phyloP scores from a whole-genome alignment of 148 eudicot genomes.

The Fagopyrum esculentum region DNA sequence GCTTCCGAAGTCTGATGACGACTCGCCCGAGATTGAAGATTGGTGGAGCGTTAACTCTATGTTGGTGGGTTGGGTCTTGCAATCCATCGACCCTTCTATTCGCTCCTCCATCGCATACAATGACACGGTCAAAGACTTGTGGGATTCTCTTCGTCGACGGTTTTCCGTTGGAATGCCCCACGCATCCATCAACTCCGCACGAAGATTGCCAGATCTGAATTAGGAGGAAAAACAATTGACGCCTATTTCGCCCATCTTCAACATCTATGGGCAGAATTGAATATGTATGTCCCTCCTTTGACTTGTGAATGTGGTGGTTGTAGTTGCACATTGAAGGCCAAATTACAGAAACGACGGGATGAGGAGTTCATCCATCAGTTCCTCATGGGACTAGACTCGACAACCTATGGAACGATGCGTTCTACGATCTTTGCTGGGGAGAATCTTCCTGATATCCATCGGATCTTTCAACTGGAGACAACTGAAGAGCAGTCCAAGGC shows the following conservation, averaged over 20 bases:
- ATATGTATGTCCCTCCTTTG: not conserved
- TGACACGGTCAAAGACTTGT: not conserved
- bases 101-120: not conserved
- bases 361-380: not conserved
- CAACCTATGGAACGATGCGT: not conserved
- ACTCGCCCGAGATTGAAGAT: not conserved
- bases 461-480: not conserved
- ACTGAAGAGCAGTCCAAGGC: not conserved
- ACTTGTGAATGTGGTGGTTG: not conserved
- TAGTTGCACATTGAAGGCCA: not conserved
- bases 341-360: not conserved
- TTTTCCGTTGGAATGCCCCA: not conserved
- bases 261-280: not conserved
- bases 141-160: not conserved
- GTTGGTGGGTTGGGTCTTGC: no score
- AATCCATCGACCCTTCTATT: not conserved
- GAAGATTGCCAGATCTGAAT: not conserved
- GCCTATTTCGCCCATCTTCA: no score
- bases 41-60: no score
- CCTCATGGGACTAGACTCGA: not conserved
- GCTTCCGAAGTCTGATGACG: not conserved
- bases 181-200: not conserved
- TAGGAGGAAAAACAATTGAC: no score
- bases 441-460: not conserved
- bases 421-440: not conserved